These are phyloP conservation scores for Arthrobotrys entomopaga DNA, from an alignment of 2,329 filamentous ascomycete genomes.

Conservation along the genomic window DNA sequence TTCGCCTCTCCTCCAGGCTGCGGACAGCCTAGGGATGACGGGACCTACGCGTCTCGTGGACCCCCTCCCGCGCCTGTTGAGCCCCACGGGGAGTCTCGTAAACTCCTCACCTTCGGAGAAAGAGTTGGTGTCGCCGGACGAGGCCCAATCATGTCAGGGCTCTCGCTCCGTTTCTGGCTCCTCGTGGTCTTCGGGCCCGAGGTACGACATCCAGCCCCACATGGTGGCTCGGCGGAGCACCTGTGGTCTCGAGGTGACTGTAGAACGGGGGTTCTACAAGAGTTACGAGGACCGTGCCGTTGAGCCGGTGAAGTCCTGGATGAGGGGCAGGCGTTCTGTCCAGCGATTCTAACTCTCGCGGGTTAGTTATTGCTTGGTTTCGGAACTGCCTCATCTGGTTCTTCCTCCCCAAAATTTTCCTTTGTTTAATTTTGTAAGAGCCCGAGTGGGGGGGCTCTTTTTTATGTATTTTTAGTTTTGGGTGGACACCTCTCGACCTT, in stretches of 20 bases:
- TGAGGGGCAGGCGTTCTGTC: conserved; percentile 52
- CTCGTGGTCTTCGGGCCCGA: conserved; percentile 43
- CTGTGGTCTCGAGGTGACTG: conserved; percentile 49
- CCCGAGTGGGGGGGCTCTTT: conserved; percentile 26
- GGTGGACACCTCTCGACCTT: conserved; percentile 35
- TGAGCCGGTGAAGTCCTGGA: conserved; percentile 42
- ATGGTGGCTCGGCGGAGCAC: conserved; percentile 48
- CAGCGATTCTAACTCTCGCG: conserved; percentile 19
- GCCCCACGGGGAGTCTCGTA: conserved; percentile 33
- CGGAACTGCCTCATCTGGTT: conserved; percentile 28
- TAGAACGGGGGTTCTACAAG: conserved; percentile 50
- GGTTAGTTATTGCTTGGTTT: neutral
- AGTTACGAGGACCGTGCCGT: conserved; percentile 51
- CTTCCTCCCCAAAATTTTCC: conserved; percentile 43
- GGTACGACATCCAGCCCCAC: conserved; percentile 41
- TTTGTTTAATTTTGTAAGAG: conserved; percentile 19
- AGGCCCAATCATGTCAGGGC: conserved; percentile 15
- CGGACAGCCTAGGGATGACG: neutral
- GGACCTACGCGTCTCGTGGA: neutral
- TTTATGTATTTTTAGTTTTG: conserved; percentile 24
- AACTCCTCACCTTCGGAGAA: conserved; percentile 33
- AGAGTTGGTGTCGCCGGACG: conserved; percentile 32
- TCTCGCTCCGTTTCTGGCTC: conserved; percentile 17
- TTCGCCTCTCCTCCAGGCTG: conserved; percentile 8
- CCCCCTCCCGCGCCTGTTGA: conserved; percentile 11